phyloP scores from a whole-genome alignment of 306 rosid species.

The Lupinus albus region DNA sequence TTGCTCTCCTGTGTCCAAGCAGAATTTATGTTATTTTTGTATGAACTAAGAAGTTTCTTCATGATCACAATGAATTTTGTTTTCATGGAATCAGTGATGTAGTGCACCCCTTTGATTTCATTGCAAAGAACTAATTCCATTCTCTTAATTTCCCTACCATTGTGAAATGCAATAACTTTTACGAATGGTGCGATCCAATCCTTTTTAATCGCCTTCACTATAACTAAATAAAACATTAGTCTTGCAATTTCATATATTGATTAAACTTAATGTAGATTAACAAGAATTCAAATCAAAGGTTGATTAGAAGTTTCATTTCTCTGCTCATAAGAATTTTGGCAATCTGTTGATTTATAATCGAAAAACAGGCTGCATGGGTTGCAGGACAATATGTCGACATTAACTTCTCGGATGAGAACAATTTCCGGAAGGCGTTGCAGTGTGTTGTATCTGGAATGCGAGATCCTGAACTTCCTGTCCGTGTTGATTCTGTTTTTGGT shows the following conservation, averaged over 20 bases:
- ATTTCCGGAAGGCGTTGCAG: conserved; percentile 81
- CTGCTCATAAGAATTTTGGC: not conserved
- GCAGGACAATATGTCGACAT: conserved; percentile 93
- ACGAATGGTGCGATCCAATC: conserved; percentile 17
- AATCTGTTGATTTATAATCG: conserved; percentile 22
- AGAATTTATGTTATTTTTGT: conserved; percentile 19
- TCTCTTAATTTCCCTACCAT: conserved; percentile 1
- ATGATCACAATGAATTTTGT: conserved; percentile 5
- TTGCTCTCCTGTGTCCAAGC: not conserved
- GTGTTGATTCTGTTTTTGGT: conserved; percentile 94
- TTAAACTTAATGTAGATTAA: conserved; percentile 11
- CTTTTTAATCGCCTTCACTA: not conserved
- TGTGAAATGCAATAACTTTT: not conserved
- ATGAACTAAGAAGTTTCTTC: conserved; percentile 8
- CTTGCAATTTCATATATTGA: conserved; percentile 18
- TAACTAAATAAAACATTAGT: conserved; percentile 3
- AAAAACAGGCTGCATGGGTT: conserved; percentile 93
- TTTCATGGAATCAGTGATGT: conserved; percentile 4
- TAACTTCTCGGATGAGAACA: conserved; percentile 81
- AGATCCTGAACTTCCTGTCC: conserved; percentile 93
- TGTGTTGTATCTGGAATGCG: conserved; percentile 91
- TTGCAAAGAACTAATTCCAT: not conserved
- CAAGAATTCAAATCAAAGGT: not conserved
- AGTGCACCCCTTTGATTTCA: conserved; percentile 18
- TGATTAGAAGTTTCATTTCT: conserved; percentile 1